A percentile compares a stretch with the other conserved stretches of the same genome.
phyloP scores from a whole-genome alignment of 1,139 yeast genomes.

The Debaryomyces fabryi region DNA sequence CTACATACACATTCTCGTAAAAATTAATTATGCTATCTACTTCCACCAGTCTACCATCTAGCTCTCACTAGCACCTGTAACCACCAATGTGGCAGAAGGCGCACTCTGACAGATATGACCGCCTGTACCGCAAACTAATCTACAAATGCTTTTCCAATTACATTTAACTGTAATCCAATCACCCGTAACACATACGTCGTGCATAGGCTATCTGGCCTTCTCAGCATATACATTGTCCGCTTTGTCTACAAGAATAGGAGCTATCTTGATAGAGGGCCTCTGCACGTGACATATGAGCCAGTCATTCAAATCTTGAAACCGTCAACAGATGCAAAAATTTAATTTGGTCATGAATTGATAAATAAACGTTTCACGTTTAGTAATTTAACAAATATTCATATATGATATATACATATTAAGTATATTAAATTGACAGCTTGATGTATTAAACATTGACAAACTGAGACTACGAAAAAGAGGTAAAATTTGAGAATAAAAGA shows the following conservation, averaged over 20 bases:
- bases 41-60: background rate
- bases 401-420: background rate
- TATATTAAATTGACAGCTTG: background rate
- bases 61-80: background rate
- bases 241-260: background rate
- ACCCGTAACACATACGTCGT: background rate
- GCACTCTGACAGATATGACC: background rate
- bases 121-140: background rate
- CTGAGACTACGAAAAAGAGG: background rate
- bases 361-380: background rate
- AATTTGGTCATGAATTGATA: conserved; percentile 8
- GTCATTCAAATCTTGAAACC: conserved; percentile 8
- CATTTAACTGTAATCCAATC: no score
- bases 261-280: background rate
- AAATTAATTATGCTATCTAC: background rate
- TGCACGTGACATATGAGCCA: conserved; percentile 1
- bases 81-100: background rate
- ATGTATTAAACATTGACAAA: background rate
- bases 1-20: background rate
- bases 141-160: background rate
- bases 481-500: background rate
- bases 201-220: background rate
- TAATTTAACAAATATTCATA: background rate
- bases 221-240: background rate
- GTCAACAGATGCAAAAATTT: conserved; percentile 9